These are phyloP conservation scores for Penicillium oxalicum DNA, from an alignment of 2,329 filamentous ascomycete genomes.

Conservation along the genomic window DNA sequence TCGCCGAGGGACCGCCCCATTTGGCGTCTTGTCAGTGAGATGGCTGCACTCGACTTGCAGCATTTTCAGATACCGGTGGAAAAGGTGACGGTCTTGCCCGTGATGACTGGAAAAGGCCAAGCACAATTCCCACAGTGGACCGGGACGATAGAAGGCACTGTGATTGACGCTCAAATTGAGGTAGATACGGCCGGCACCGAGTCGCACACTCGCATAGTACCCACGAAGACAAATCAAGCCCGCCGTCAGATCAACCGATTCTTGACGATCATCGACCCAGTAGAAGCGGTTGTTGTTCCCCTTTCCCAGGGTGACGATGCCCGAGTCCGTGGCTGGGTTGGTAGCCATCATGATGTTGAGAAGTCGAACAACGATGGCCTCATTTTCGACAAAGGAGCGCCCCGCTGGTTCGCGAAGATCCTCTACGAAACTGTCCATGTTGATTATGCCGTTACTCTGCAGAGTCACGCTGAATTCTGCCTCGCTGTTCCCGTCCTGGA, in stretches of 20 bases:
- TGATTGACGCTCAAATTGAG: conserved; percentile 20
- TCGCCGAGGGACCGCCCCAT: not conserved
- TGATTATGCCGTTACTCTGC: not conserved
- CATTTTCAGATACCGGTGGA: conserved; percentile 10
- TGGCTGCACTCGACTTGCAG: conserved; percentile 13
- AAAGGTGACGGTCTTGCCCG: not conserved
- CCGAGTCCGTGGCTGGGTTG: conserved; percentile 1
- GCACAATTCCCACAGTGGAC: not conserved
- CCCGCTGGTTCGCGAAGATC: not conserved
- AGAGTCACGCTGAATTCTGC: not conserved
- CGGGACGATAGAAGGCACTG: conserved; percentile 10
- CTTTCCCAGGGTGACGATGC: conserved; percentile 10
- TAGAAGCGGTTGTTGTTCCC: conserved; percentile 16
- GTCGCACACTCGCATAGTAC: conserved; percentile 17
- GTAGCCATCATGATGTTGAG: conserved; percentile 18
- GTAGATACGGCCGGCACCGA: conserved; percentile 8
- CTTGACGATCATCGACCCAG: conserved; percentile 9
- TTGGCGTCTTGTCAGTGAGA: not conserved
- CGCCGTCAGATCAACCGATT: conserved; percentile 3
- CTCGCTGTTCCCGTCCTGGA: not conserved
- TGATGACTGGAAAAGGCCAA: not conserved
- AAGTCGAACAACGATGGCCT: conserved; percentile 5
- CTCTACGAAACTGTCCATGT: not conserved
- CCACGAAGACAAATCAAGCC: conserved; percentile 16
- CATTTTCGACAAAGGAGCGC: not conserved